Evolutionary conservation across 2,329 filamentous ascomycete species (phyloP), one percentile per base, ranked within the genome.

Genomic region (Moelleriella libera): DNA sequence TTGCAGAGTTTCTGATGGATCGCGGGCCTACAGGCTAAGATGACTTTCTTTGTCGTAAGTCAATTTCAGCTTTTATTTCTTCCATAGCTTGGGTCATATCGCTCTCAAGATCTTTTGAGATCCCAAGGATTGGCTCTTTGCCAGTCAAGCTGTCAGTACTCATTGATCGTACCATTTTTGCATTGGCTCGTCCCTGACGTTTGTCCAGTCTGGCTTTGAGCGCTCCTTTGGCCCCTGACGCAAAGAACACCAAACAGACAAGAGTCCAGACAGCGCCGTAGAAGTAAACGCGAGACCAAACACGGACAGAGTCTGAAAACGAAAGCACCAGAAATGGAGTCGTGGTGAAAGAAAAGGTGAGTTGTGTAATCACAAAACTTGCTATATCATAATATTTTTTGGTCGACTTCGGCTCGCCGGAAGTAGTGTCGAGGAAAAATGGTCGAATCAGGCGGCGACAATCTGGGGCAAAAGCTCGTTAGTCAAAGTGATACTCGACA

Each of bases 201-300:
- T 72, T 65, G 54, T 85, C 82, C 6, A 87, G 65, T 49, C 68
- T 65, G 56, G 73, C 71, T 50, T 70, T 69, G 0, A 88, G 67
- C 14, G 63, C 57, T 5, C 68, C 64, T 62, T 89, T 94, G 2
- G 78, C 84, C 0, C 88, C 87, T 1, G 85, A 87, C 41, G 81
- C 76, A 59, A 97, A 95, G 68, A 95, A 83, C 6, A 70, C 76
- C 48, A 89, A 77, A 14, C 80, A 78, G 0, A 67, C 61, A 8
- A 70, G 65, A 1, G 84, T 84, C 54, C 80, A 82, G 51, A 89
- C 60, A 47, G 92, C 70, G 32, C 78, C 80, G 65, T 94, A 98
- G 68, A 88, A 97, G 67, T 95, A 92, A 37, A 96, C 85, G 41
- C 85, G 79, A 0, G 78, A 68, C 92, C 92, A 98, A 49, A 86